Percentiles rank a stretch among this genome's conserved stretches.
Conservation (phyloP, 2,329 filamentous ascomycete species). For the Calonectria henricotiae region DNA sequence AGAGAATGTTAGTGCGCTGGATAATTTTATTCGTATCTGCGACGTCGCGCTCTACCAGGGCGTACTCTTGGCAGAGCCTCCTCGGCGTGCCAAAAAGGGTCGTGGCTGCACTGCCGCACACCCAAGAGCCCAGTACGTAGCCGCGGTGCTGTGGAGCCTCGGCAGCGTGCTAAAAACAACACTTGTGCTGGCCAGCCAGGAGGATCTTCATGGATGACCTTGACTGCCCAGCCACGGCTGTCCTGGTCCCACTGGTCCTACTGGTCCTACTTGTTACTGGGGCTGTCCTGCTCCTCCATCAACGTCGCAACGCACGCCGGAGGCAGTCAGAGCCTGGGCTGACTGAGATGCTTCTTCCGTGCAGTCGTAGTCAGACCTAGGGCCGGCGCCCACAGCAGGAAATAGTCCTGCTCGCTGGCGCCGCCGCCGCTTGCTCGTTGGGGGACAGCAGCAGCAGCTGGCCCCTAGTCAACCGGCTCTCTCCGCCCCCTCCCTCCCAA, state of each 20-base stretch:
- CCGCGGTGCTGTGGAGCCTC: slow-evolving; percentile 20
- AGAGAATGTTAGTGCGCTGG: background rate
- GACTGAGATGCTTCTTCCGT: slow-evolving; percentile 24
- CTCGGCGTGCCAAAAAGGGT: slow-evolving; percentile 10
- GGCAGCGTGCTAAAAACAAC: slow-evolving; percentile 38
- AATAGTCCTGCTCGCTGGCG: background rate
- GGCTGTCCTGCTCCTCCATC: slow-evolving; percentile 17
- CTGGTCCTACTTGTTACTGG: slow-evolving; percentile 26
- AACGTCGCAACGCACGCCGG: slow-evolving; percentile 13
- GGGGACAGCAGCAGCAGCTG: background rate
- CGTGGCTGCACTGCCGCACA: slow-evolving; percentile 34
- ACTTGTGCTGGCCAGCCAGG: slow-evolving; percentile 32
- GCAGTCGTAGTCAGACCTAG: slow-evolving; percentile 20
- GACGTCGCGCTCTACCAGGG: background rate
- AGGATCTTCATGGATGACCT: slow-evolving; percentile 29
- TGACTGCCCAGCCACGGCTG: slow-evolving; percentile 26
- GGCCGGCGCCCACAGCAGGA: background rate
- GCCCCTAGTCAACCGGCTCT: slow-evolving; percentile 1
- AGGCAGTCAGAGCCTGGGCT: slow-evolving; percentile 20
- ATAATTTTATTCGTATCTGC: background rate
- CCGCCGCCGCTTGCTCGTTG: background rate
- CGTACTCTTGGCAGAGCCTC: slow-evolving; percentile 28
- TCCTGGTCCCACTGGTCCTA: slow-evolving; percentile 26
- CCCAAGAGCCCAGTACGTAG: slow-evolving; percentile 11
- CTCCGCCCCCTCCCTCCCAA: slow-evolving; percentile 24